Evolutionary conservation across 306 rosid species (phyloP).

Genomic region (Heteromeles arbutifolia): DNA sequence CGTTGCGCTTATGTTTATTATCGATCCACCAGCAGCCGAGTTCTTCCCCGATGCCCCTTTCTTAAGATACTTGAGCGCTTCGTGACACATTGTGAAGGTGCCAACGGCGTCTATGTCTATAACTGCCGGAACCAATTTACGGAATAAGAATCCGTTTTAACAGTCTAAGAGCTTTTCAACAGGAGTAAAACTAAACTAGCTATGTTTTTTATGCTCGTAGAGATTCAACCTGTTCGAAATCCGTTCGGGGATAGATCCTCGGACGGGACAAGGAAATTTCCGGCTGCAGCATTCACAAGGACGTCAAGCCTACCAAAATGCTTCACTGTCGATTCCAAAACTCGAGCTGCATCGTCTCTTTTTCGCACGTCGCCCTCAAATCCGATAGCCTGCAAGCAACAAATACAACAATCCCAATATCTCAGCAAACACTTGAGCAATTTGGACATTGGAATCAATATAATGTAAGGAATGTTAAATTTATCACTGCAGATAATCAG

Average conservation of each 20-base stretch:
- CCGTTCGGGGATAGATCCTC: constrained; percentile 16
- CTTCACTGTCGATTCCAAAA: constrained; percentile 12
- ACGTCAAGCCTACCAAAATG: constrained; percentile 17
- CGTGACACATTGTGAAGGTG: constrained; percentile 90
- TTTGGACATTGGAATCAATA: background rate
- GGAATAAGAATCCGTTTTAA: background rate
- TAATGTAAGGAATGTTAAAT: background rate
- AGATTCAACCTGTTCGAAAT: constrained; percentile 12
- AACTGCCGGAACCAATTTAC: constrained; percentile 37
- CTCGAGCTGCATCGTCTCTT: constrained; percentile 21
- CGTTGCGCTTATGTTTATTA: constrained; percentile 78
- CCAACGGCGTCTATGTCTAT: constrained; percentile 93
- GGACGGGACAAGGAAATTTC: constrained; percentile 10
- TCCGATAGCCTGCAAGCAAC: constrained; percentile 4
- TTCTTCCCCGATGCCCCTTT: constrained; percentile 72
- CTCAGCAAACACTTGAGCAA: no score
- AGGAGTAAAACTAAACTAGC: background rate
- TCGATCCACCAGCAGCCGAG: constrained; percentile 52
- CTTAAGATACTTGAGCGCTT: constrained; percentile 84
- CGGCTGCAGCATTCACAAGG: constrained; percentile 21
- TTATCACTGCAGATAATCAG: background rate
- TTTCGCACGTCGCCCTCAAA: constrained; percentile 15
- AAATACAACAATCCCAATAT: background rate
- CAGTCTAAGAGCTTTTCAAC: background rate
- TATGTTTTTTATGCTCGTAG: background rate